Evolutionary conservation across 2,329 filamentous ascomycete genomes (phyloP).

Genomic region (Penicillium expansum): DNA sequence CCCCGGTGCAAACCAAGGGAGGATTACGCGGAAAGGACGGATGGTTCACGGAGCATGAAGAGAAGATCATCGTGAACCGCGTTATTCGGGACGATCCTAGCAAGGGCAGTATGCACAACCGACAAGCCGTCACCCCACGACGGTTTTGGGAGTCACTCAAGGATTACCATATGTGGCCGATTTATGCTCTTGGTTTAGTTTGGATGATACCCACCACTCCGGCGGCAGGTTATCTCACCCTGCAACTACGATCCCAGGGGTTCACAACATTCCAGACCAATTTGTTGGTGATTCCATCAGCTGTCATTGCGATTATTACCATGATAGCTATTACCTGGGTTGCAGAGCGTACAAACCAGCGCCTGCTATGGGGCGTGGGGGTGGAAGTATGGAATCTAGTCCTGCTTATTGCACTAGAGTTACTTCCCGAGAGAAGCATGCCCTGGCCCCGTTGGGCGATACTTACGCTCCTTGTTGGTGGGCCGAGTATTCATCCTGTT

Average conservation of each 20-base stretch:
- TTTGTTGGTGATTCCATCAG: constrained; percentile 58
- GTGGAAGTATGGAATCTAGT: constrained; percentile 24
- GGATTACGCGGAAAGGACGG: constrained; percentile 58
- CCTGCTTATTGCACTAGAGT: constrained; percentile 49
- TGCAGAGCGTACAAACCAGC: constrained; percentile 53
- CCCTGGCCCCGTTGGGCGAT: constrained; percentile 53
- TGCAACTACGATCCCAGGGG: constrained; percentile 48
- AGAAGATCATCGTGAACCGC: constrained; percentile 64
- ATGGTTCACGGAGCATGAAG: constrained; percentile 64
- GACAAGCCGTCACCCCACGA: constrained; percentile 46
- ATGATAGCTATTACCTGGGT: constrained; percentile 52
- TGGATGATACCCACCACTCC: constrained; percentile 34
- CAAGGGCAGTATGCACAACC: constrained; percentile 58
- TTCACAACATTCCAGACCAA: constrained; percentile 45
- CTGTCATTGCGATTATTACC: constrained; percentile 53
- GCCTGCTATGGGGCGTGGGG: constrained; percentile 51
- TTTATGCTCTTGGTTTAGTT: constrained; percentile 47
- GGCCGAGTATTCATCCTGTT: constrained; percentile 55
- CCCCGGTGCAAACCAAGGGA: constrained; percentile 62
- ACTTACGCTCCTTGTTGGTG: constrained; percentile 52
- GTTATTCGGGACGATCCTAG: constrained; percentile 53
- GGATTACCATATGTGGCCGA: constrained; percentile 55
- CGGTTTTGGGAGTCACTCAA: constrained; percentile 47
- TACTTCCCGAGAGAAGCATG: constrained; percentile 43
- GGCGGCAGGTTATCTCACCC: constrained; percentile 28